A percentile compares a stretch with the other conserved stretches of the same genome.
Conservation (phyloP, 805 yeast species). For the Starmerella gropengiesseri region DNA sequence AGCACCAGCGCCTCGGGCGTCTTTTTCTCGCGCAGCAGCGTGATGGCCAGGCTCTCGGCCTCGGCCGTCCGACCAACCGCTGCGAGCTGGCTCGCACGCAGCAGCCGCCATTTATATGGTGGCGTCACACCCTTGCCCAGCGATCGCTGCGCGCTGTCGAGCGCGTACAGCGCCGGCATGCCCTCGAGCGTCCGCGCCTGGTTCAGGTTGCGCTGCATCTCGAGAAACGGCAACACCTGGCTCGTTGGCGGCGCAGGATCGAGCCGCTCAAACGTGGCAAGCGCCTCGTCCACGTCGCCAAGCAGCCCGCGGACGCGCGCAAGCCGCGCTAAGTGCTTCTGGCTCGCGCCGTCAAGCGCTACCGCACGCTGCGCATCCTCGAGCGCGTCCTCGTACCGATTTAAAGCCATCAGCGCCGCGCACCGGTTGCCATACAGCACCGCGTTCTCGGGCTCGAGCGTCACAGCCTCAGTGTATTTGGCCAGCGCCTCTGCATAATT, state of each 20-base stretch:
- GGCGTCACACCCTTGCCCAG: slow-evolving; percentile 29
- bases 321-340: slow-evolving; percentile 30
- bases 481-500: slow-evolving; percentile 28
- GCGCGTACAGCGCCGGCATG: slow-evolving; percentile 30
- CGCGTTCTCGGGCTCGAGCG: slow-evolving; percentile 30
- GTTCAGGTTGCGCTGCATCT: slow-evolving; percentile 30
- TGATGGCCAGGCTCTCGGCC: slow-evolving; percentile 32
- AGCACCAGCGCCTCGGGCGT: slow-evolving; percentile 34
- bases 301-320: slow-evolving; percentile 30
- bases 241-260: slow-evolving; percentile 19
- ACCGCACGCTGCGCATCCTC: slow-evolving; percentile 29
- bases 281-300: slow-evolving; percentile 31
- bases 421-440: slow-evolving; percentile 32
- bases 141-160: slow-evolving; percentile 31
- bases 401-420: slow-evolving; percentile 32
- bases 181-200: slow-evolving; percentile 30
- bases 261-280: slow-evolving; percentile 24
- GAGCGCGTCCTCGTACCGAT: slow-evolving; percentile 29
- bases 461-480: slow-evolving; percentile 31
- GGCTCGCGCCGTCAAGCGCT: slow-evolving; percentile 26
- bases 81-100: slow-evolving; percentile 27
- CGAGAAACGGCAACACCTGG: slow-evolving; percentile 28
- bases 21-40: slow-evolving; percentile 30
- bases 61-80: slow-evolving; percentile 28
- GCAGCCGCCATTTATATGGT: slow-evolving; percentile 31